phyloP scores from a whole-genome alignment of 495 filamentous ascomycete species.

The Xylaria flabelliformis region DNA sequence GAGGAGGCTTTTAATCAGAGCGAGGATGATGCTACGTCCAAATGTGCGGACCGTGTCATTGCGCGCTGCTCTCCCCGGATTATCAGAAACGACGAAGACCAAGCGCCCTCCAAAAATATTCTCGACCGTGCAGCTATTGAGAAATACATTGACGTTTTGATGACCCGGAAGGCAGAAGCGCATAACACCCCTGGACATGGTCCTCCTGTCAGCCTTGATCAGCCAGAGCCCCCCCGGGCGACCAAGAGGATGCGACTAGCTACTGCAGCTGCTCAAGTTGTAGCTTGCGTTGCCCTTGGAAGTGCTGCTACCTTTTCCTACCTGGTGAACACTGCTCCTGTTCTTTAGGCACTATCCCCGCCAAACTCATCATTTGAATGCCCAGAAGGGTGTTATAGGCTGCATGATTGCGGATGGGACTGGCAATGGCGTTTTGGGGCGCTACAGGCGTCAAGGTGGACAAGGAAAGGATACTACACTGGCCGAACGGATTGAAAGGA shows the following conservation, averaged over 20 bases:
- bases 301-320: constrained; percentile 42
- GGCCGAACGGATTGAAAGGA: neutral
- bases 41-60: neutral
- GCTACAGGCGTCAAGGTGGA: neutral
- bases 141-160: neutral
- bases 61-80: neutral
- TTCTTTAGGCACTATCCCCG: constrained; percentile 26
- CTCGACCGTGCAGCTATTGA: neutral
- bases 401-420: neutral
- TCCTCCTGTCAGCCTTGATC: neutral
- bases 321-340: constrained; percentile 43
- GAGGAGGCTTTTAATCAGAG: constrained; percentile 18
- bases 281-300: constrained; percentile 43
- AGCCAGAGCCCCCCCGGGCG: constrained; percentile 23
- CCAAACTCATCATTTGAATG: neutral
- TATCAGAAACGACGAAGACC: neutral
- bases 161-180: neutral
- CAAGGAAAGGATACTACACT: neutral
- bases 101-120: neutral
- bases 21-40: neutral
- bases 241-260: constrained; percentile 41
- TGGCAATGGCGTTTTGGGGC: constrained; percentile 5
- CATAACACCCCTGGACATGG: neutral
- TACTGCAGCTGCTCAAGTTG: constrained; percentile 28
- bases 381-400: neutral